Evolutionary conservation across 179 eudicot genomes (phyloP), one percentile per base, ranked within the genome.

Genomic region (Spinacia oleracea): DNA sequence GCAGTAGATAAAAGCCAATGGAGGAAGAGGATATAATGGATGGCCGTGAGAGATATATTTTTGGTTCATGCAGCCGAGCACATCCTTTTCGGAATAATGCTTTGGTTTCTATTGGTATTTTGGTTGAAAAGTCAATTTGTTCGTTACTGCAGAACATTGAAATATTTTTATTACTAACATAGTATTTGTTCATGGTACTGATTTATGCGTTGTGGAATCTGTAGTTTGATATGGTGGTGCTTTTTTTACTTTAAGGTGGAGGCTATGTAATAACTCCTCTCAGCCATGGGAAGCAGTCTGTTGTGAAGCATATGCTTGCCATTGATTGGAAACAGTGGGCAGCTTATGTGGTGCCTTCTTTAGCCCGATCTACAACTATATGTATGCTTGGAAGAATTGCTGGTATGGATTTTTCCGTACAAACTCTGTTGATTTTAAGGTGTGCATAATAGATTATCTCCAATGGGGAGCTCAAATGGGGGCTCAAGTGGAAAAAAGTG

Each of bases 281-380:
- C 58, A 77, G 77, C 81, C 84, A 83, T 72, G 86, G 88, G 31
- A 86, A 81, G 67, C 88, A 81, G 74, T 83, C 88, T 42, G 83
- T 86, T 72, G 84, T 86, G 59, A 86, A 86, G 78, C 86, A 86
- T 76, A 86, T 86, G 88, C 86, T 86, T 56, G 88, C 88, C 59
- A 86, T 83, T 79, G 88, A 86, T 72, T 86, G 86, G 88, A 86
- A 81, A 69, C 77, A 50, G 51, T 86, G 88, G 88, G 84, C 82
- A 73, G 79, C 85, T 74, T 86, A 86, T 79, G 60, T 79, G 74
- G 60, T 77, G 63, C 82, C 85, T 72, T 86, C 88, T 43, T 76
- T 86, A 35, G 83, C 88, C 34, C 50, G 78, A 63, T 79, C 85
- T 50, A 81, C 80, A 62, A 86, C 88, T 50, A 81, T 83, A 15